Evolutionary conservation across 768 basidiomycete genomes (phyloP).

Genomic region (Galerina sulciceps): DNA sequence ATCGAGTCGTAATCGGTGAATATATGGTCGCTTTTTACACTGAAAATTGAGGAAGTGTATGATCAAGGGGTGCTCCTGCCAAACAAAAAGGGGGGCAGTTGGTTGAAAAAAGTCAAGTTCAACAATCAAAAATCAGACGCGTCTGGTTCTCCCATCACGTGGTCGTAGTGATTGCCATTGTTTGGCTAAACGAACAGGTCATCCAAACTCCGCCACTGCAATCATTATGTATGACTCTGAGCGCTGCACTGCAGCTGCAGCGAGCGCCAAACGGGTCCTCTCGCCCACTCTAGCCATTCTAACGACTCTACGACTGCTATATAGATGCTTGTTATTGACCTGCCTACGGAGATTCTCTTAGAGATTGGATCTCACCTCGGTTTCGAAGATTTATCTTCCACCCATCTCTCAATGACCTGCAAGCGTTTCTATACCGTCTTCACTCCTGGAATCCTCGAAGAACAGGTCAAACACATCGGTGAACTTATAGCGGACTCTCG

Average conservation of each 20-base stretch:
- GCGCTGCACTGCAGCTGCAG: no score
- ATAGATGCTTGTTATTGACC: not conserved
- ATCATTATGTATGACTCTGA: no score
- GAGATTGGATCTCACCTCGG: not conserved
- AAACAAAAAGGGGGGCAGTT: not conserved
- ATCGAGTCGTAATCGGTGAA: not conserved
- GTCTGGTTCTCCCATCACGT: not conserved
- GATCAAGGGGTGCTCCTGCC: not conserved
- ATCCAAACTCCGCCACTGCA: no score
- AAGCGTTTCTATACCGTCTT: not conserved
- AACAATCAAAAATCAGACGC: slow-evolving; percentile 5
- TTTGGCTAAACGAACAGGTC: no score
- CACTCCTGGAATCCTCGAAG: not conserved
- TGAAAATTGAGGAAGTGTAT: not conserved
- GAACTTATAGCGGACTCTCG: not conserved
- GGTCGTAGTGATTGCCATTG: not conserved
- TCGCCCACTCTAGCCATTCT: no score
- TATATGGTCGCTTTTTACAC: no score
- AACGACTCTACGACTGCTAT: no score
- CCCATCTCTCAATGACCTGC: slow-evolving; percentile 6
- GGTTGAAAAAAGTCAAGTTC: not conserved
- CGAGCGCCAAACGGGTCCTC: no score
- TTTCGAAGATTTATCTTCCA: not conserved
- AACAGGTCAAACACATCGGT: slow-evolving; percentile 1
- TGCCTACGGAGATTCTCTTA: slow-evolving; percentile 10